These are phyloP conservation scores for Stylonectria norvegica DNA, from an alignment of 2,329 filamentous ascomycete species.

Conservation along the genomic window DNA sequence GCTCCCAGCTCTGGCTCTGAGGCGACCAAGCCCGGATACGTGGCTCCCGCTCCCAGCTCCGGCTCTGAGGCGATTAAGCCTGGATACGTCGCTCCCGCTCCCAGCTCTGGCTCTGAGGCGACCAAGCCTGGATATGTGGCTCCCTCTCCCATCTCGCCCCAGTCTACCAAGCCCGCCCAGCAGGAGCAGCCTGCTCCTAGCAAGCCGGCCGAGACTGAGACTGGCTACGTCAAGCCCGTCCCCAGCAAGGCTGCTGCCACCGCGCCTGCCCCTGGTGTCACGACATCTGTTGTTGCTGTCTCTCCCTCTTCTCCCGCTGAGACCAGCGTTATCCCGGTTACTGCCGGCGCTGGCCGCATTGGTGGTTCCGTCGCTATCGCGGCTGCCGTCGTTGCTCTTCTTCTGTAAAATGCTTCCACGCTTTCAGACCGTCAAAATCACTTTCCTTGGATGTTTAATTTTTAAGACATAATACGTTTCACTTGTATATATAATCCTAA, in stretches of 20 bases:
- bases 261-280: constrained; percentile 18
- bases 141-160: constrained; percentile 6
- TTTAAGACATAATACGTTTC: constrained; percentile 27
- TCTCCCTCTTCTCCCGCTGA: background rate
- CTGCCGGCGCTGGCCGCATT: constrained; percentile 32
- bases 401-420: constrained; percentile 30
- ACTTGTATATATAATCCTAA: constrained; percentile 28
- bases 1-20: background rate
- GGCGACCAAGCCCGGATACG: background rate
- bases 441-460: constrained; percentile 20
- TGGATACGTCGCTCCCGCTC: background rate
- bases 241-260: constrained; percentile 7
- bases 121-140: constrained; percentile 6
- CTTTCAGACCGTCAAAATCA: background rate
- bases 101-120: constrained; percentile 1
- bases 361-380: constrained; percentile 30
- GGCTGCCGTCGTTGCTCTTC: constrained; percentile 31
- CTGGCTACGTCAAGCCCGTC: constrained; percentile 6
- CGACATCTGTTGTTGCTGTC: constrained; percentile 16
- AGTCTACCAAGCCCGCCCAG: constrained; percentile 8
- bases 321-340: constrained; percentile 22
- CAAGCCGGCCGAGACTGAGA: background rate
- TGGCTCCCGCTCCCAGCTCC: background rate
- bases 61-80: background rate
- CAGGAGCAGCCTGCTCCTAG: constrained; percentile 7